Base-by-base conservation (phyloP, 2,329 filamentous ascomycete species). In the Aspergillus proliferans region DNA sequence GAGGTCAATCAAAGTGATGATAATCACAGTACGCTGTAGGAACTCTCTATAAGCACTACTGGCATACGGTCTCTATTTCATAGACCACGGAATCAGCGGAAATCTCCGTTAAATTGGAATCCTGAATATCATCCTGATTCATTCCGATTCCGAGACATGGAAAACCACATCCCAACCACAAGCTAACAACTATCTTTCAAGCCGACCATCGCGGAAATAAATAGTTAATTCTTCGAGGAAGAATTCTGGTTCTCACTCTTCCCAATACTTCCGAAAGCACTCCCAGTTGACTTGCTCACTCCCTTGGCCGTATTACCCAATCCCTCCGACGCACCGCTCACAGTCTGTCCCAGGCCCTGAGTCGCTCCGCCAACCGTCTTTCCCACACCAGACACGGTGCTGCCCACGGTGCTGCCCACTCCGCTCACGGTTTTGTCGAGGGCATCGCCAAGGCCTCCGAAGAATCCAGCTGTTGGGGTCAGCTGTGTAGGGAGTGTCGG, bases 321-420 rank as follows among this genome's bases (percentile, higher is more conserved):
- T 2, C 61, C 62, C 43, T 67, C 54, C 3, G 58, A 62, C 1
- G 64, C 57, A 8, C 59, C 60, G 3, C 58, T 60, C 3, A 64
- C 57, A 0, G 62, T 63, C 21, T 58, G 43, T 7, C 63, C 63
- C 28, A 65, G 42, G 1, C 60, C 60, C 15, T 65, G 58, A 19
- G 66, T 68, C 47, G 63, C 61, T 45, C 62, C 59, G 30, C 67
- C 66, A 9, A 67, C 65, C 3, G 66, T 69, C 46, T 60, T 61
- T 15, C 65, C 64, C 4, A 68, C 48, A 18, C 64, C 61, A 9
- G 60, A 52, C 18, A 66, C 60, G 4, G 58, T 51, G 26, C 26
- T 42, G 36, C 65, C 64, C 2, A 64, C 45, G 2, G 65, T 67
- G 53, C 61, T 61, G 38, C 64, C 65, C 9, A 67, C 54, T 46